Evolutionary conservation across 2,329 filamentous ascomycete genomes (phyloP), one percentile per base, ranked within the genome.

Genomic region (Elsinoe batatas): DNA sequence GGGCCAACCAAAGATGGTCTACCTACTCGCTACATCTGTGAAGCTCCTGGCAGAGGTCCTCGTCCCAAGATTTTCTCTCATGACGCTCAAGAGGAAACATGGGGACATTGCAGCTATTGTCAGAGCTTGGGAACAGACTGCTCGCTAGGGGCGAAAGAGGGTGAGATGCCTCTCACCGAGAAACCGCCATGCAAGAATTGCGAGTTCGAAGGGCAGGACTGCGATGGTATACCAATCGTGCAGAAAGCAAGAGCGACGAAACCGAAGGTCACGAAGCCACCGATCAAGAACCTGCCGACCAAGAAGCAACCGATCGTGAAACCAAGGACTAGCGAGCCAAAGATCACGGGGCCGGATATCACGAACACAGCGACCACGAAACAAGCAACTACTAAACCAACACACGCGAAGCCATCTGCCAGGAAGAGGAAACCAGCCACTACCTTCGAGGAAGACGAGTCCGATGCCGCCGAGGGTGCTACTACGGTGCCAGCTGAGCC

Each of bases 1-100:
- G 71, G 71, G 3, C 71, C 71, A 5, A 61, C 59, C 1, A 61
- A 62, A 46, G 61, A 64, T 3, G 57, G 54, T 32, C 60, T 61
- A 42, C 61, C 59, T 22, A 56, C 53, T 1, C 37, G 54, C 35
- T 57, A 35, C 5, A 56, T 36, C 15, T 36, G 36, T 33, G 54
- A 58, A 12, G 57, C 55, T 35, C 60, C 42, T 43, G 61, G 58
- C 35, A 58, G 57, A 43, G n/a, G 46, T 51, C 22, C 44, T 40
- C 37, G 50, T 17, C 15, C 32, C 7, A 8, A 36, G 33, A 3
- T n/a, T 30, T 51, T 18, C 30, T 5, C 26, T 8, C 15, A 54
- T 5, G 17, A 13, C 22, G 17, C 6, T 10, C 11, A 17, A 2
- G 30, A 43, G n/a, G n/a, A 3, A 22, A 38, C 18, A 2, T 32